Evolutionary conservation across 108 stramenopile genomes (phyloP).

Genomic region (Cyclotella choctawhatcheeana): DNA sequence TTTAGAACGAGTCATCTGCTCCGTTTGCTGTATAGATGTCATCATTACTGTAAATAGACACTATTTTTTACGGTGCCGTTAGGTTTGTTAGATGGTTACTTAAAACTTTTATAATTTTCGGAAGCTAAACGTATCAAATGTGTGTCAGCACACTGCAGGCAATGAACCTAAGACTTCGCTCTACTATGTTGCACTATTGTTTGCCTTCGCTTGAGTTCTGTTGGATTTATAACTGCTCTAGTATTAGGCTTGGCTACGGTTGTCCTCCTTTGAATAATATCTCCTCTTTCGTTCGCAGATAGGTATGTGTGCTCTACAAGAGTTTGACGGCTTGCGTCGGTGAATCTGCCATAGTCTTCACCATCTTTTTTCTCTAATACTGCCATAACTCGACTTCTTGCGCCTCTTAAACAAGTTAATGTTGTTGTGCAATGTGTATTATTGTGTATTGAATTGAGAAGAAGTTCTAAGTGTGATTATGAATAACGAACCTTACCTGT

Average conservation of each 20-base stretch:
- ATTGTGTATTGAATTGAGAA: no score
- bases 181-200: slow-evolving; percentile 60
- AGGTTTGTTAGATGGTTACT: no score
- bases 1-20: no score
- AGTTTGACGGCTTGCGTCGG: slow-evolving; percentile 55
- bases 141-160: background rate
- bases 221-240: slow-evolving; percentile 48
- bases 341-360: slow-evolving; percentile 48
- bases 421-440: no score
- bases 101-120: no score
- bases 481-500: slow-evolving; percentile 27
- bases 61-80: no score
- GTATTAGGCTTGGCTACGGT: slow-evolving; percentile 40
- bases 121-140: no score
- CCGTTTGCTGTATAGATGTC: no score
- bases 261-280: slow-evolving; percentile 22
- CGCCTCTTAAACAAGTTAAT: slow-evolving; percentile 40
- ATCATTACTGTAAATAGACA: no score
- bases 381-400: slow-evolving; percentile 60
- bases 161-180: slow-evolving; percentile 2
- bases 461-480: no score
- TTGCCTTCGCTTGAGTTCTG: slow-evolving; percentile 47
- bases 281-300: slow-evolving; percentile 35
- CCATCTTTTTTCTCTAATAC: slow-evolving; percentile 54
- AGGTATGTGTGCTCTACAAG: slow-evolving; percentile 28